Conservation (phyloP, 225 moss, liverwort and hornwort species). For the Bryoerythrophyllum caledonicum region DNA sequence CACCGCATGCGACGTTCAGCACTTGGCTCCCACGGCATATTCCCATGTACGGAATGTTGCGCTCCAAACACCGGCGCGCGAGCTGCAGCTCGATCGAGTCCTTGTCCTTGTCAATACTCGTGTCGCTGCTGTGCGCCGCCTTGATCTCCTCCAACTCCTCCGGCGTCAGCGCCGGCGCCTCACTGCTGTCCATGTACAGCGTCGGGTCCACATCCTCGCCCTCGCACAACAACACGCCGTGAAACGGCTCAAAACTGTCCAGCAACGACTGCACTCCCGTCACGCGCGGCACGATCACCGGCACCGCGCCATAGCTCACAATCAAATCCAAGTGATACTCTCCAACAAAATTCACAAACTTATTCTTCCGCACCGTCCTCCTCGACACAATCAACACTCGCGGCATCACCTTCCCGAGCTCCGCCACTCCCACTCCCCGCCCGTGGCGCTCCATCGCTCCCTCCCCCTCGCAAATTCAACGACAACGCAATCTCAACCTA, state of each 20-base stretch:
- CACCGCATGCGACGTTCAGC: constrained; percentile 91
- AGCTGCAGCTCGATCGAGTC: constrained; percentile 98
- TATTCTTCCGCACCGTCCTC: constrained; percentile 94
- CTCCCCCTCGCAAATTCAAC: too few relatives aligned
- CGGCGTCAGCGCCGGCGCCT: constrained; percentile 65
- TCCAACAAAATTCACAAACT: constrained; percentile 98
- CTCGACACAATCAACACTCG: constrained; percentile 92
- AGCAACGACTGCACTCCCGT: constrained; percentile 79
- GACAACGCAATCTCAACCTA: not conserved
- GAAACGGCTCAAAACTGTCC: constrained; percentile 98
- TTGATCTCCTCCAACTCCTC: constrained; percentile 79
- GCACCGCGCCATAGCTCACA: constrained; percentile 93
- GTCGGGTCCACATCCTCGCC: constrained; percentile 96
- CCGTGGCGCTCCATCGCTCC: constrained; percentile 35
- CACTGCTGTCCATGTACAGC: constrained; percentile 73
- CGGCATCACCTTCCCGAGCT: constrained; percentile 75
- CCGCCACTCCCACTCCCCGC: constrained; percentile 41
- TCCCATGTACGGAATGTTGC: constrained; percentile 93
- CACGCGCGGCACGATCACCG: constrained; percentile 92
- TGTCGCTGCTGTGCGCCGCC: constrained; percentile 78
- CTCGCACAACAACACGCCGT: constrained; percentile 96
- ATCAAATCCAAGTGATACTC: constrained; percentile 97
- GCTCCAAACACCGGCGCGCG: constrained; percentile 90
- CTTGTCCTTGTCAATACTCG: constrained; percentile 85
- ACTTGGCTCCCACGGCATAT: constrained; percentile 94